phyloP scores from a whole-genome alignment of 2,329 filamentous ascomycete species.

The Pyrenochaeta sp. region DNA sequence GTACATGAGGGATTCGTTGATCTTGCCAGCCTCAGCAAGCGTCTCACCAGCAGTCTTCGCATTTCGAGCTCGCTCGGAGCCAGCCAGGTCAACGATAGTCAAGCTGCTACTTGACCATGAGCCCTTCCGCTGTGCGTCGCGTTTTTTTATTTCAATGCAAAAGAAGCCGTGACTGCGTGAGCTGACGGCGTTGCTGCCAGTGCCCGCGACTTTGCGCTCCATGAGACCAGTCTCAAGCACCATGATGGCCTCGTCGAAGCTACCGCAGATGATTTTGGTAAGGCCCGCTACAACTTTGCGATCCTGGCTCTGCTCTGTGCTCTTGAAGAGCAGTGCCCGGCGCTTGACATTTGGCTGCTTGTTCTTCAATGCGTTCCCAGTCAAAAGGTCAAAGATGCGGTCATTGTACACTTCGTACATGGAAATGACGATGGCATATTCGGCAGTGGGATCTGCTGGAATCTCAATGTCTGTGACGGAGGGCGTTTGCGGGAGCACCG shows the following conservation, averaged over 20 bases:
- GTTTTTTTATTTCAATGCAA: constrained; percentile 92
- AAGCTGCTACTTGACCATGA: constrained; percentile 80
- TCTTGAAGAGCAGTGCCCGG: constrained; percentile 89
- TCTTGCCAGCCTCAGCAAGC: constrained; percentile 94
- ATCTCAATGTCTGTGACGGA: constrained; percentile 76
- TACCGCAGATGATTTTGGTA: constrained; percentile 87
- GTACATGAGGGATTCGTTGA: constrained; percentile 98
- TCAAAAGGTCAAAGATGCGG: constrained; percentile 92
- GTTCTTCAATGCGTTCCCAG: constrained; percentile 65
- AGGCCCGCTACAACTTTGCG: constrained; percentile 94
- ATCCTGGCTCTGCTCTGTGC: constrained; percentile 85
- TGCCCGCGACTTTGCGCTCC: constrained; percentile 87
- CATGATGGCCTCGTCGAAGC: constrained; percentile 82
- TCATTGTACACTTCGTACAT: constrained; percentile 99
- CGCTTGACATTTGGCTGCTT: constrained; percentile 65
- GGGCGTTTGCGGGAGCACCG: constrained; percentile 76
- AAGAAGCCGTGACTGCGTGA: constrained; percentile 97
- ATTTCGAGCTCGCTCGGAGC: constrained; percentile 91
- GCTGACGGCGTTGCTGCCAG: constrained; percentile 90
- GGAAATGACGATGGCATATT: constrained; percentile 88
- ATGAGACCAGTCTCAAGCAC: constrained; percentile 89
- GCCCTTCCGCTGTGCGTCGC: constrained; percentile 63
- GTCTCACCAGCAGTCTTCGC: constrained; percentile 94
- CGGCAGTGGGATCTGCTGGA: constrained; percentile 71
- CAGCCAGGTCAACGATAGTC: constrained; percentile 90